Conservation (phyloP, 306 rosid genomes). For the Trifolium pratense region DNA sequence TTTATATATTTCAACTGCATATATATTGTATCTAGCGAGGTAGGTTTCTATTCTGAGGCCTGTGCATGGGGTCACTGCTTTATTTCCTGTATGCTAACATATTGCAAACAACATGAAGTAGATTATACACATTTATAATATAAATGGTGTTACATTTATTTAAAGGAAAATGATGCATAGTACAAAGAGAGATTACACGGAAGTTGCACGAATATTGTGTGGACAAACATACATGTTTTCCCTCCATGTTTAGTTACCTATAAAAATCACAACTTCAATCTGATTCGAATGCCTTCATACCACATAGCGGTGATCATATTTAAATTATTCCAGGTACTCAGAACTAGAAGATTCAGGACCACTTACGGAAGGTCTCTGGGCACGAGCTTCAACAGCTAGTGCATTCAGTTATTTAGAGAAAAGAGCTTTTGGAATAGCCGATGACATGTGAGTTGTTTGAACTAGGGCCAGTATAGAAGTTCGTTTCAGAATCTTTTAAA, state of each 20-base stretch:
- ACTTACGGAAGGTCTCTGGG: constrained; percentile 88
- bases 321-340: constrained; percentile 59
- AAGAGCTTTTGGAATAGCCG: constrained; percentile 94
- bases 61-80: constrained; percentile 14
- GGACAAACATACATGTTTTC: neutral
- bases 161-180: constrained; percentile 2
- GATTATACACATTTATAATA: constrained; percentile 19
- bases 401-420: constrained; percentile 78
- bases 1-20: constrained; percentile 7
- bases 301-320: neutral
- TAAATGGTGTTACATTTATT: constrained; percentile 36
- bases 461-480: constrained; percentile 38
- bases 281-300: neutral
- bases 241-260: neutral
- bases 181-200: neutral
- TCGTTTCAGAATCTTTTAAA: constrained; percentile 37
- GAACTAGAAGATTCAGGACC: constrained; percentile 56
- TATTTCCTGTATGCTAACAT: constrained; percentile 3
- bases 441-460: constrained; percentile 74
- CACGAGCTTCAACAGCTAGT: constrained; percentile 80
- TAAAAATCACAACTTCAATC: neutral
- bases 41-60: constrained; percentile 9
- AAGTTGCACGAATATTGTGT: neutral
- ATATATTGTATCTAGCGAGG: neutral
- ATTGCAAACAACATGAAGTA: constrained; percentile 23